phyloP scores from a whole-genome alignment of 352 stramenopile genomes.

The Phytophthora pinifolia region DNA sequence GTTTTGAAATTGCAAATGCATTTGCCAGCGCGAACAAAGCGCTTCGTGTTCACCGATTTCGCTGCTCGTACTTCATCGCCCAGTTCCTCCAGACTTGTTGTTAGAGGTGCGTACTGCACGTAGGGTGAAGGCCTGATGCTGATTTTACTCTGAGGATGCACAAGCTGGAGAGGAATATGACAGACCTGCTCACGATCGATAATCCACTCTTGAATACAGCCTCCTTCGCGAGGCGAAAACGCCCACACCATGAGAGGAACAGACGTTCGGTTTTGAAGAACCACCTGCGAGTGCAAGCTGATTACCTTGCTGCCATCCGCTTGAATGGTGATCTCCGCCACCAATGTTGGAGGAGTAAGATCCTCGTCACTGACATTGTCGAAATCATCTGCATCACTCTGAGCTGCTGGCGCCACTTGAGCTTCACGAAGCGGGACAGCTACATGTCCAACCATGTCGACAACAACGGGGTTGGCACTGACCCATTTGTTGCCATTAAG shows the following conservation, averaged over 20 bases:
- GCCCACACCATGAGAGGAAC: slow-evolving; percentile 88
- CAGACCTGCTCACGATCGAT: slow-evolving; percentile 84
- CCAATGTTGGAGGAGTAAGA: slow-evolving; percentile 64
- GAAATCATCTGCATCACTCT: slow-evolving; percentile 33
- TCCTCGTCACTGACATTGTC: slow-evolving; percentile 54
- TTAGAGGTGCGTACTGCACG: slow-evolving; percentile 82
- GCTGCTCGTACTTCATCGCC: slow-evolving; percentile 67
- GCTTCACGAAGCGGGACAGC: slow-evolving; percentile 76
- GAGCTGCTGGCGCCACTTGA: slow-evolving; percentile 4
- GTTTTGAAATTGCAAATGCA: slow-evolving; percentile 84
- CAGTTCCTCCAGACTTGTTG: slow-evolving; percentile 80
- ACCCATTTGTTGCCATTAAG: slow-evolving; percentile 88
- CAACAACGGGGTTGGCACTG: slow-evolving; percentile 82
- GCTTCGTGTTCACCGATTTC: slow-evolving; percentile 76
- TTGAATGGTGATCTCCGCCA: slow-evolving; percentile 87
- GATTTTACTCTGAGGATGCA: slow-evolving; percentile 87
- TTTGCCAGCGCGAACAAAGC: slow-evolving; percentile 76
- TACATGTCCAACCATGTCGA: slow-evolving; percentile 88
- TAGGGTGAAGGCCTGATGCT: slow-evolving; percentile 83
- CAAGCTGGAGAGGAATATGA: slow-evolving; percentile 80
- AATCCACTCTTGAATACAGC: slow-evolving; percentile 77
- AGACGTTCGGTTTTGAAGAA: slow-evolving; percentile 85
- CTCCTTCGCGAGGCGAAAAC: slow-evolving; percentile 81
- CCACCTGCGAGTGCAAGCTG: slow-evolving; percentile 84
- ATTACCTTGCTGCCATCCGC: slow-evolving; percentile 88